Conservation (phyloP, 1,139 yeast species). For the Meyerozyma guilliermondii region DNA sequence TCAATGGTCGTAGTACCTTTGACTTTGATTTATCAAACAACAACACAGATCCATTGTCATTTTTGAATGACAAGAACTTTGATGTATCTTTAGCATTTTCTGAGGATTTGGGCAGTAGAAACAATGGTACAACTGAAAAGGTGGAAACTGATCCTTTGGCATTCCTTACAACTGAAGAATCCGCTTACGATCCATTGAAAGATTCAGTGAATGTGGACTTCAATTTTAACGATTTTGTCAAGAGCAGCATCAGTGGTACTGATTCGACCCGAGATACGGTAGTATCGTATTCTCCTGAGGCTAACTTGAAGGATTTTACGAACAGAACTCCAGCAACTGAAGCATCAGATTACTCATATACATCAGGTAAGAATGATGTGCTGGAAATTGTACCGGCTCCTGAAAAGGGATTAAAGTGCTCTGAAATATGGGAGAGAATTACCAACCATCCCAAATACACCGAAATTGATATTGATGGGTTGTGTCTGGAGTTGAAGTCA, state of each 20-base stretch:
- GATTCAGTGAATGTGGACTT: constrained; percentile 23
- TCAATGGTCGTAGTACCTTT: constrained; percentile 14
- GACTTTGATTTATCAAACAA: constrained; percentile 15
- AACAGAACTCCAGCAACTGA: background rate
- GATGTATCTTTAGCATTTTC: constrained; percentile 48
- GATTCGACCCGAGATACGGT: background rate
- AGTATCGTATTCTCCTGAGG: background rate
- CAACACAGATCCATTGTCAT: constrained; percentile 36
- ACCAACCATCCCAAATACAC: constrained; percentile 91
- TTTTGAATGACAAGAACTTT: constrained; percentile 43
- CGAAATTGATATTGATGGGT: constrained; percentile 88
- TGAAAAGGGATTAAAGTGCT: constrained; percentile 49
- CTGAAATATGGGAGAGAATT: constrained; percentile 95
- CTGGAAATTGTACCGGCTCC: constrained; percentile 12
- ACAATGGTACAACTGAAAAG: constrained; percentile 8
- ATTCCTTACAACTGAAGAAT: constrained; percentile 53
- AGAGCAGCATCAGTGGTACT: constrained; percentile 10
- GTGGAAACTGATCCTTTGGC: constrained; percentile 29
- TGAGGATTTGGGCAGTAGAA: constrained; percentile 4
- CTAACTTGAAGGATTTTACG: constrained; percentile 2
- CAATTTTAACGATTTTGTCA: constrained; percentile 35
- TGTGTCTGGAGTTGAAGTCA: constrained; percentile 79
- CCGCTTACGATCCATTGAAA: constrained; percentile 59
- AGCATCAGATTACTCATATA: constrained; percentile 1
- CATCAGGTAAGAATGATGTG: background rate